phyloP scores from a whole-genome alignment of 2,329 filamentous ascomycete species.

The Graphiopsis chlorocephala region DNA sequence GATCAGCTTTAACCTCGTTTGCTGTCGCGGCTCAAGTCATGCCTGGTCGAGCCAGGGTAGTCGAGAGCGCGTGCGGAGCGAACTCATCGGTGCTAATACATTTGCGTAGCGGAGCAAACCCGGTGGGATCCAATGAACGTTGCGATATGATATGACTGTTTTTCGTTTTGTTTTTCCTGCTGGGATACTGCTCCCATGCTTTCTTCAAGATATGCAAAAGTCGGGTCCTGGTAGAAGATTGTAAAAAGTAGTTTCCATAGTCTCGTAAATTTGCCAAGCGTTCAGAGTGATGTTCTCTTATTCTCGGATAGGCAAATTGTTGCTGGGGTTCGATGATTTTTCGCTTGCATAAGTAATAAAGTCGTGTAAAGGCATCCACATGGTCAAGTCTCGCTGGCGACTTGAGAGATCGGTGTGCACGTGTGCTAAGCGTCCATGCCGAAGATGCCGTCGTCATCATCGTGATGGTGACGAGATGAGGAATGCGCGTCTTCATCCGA shows the following conservation, averaged over 20 bases:
- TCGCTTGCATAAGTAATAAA: constrained; percentile 19
- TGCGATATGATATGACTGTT: constrained; percentile 3
- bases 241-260: background rate
- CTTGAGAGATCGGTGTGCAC: background rate
- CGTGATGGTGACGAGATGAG: constrained; percentile 66
- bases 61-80: constrained; percentile 4
- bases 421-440: constrained; percentile 84
- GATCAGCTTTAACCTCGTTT: constrained; percentile 38
- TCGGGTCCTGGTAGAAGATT: background rate
- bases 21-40: constrained; percentile 3
- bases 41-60: background rate
- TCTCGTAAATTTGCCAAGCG: constrained; percentile 8
- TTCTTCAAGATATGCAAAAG: constrained; percentile 5
- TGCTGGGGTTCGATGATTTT: background rate
- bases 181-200: background rate
- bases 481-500: constrained; percentile 35
- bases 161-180: constrained; percentile 4
- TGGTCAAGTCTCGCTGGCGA: constrained; percentile 15
- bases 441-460: constrained; percentile 94
- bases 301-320: background rate
- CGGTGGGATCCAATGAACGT: background rate
- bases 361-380: constrained; percentile 20
- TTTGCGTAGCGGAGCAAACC: constrained; percentile 14
- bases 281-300: background rate
- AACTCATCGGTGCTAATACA: constrained; percentile 28